Base-by-base conservation (phyloP, 495 filamentous ascomycete genomes). In the Penicillium canariense region DNA sequence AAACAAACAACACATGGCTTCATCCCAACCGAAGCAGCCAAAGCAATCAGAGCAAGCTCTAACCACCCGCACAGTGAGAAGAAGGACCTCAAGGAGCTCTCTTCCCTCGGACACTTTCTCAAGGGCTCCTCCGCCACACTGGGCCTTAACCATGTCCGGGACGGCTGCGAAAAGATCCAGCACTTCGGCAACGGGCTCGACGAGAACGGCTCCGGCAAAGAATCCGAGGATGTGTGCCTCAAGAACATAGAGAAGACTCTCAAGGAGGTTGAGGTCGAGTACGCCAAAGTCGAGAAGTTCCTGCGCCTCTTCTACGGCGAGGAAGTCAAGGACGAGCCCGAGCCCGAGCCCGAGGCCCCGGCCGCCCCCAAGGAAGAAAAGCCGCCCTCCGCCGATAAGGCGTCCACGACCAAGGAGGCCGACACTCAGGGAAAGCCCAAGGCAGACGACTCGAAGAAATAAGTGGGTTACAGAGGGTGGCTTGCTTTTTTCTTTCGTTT, bases 101-200 rank as follows among this genome's bases (percentile, higher is more conserved):
- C 92, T 15, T 77, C 77, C 14, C 84, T 96, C 23, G 94, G 94
- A 22, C 94, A 98, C 73, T 98, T 96, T 76, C 77, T 98, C 49
- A 98, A 98, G 72, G 94, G 94, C 34, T 97, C 93, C n/a, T 96
- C 93, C 9, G 94, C 94, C 17, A 97, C 95, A 6, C 84, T 98
- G 46, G 94, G 94, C 20, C 81, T 98, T 34, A 89, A 77, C 61
- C 95, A 96, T 73, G 88, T 98, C 65, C 90, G 90, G 68, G 91
- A 97, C 61, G 84, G 81, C 50, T 98, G 94, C 69, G 93, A 97
- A 71, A 89, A 95, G 78, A 96, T 98, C 61, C 94, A 98, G 69
- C 87, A 97, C 67, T 95, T 84, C 62, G 94, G 95, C 40, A 84
- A 84, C 59, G 76, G 77, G 48, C 87, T 89, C 68, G 91, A 90